A percentile compares a stretch with the other conserved stretches of the same genome.
Conservation (phyloP, 139 green algal species). For the Chlamydomonas schloesseri region DNA sequence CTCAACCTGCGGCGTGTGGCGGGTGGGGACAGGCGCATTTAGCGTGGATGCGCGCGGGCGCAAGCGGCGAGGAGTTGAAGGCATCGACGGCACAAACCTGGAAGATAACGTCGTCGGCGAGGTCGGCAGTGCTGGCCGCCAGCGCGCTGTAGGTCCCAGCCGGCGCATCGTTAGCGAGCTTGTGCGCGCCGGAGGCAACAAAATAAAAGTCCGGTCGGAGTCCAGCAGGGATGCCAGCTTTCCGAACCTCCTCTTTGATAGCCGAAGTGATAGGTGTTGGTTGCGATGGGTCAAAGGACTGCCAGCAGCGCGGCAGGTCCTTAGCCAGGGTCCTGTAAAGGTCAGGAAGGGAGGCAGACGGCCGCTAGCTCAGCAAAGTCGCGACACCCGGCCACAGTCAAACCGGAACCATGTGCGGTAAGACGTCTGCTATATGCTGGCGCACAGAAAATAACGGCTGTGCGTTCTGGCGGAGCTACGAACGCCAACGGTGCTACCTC, state of each 20-base stretch:
- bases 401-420: no score
- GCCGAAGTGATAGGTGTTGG: neutral
- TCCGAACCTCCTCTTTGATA: constrained; percentile 29
- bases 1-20: neutral
- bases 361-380: neutral
- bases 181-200: neutral
- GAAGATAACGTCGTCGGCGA: constrained; percentile 11
- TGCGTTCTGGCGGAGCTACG: no score
- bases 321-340: constrained; percentile 31
- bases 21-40: neutral
- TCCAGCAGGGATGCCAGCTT: neutral
- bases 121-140: constrained; percentile 13
- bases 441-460: no score
- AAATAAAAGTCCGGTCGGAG: constrained; percentile 13
- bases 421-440: no score
- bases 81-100: neutral
- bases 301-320: constrained; percentile 18
- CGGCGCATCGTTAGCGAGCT: neutral
- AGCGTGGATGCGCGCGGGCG: neutral
- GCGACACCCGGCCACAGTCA: neutral
- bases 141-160: neutral
- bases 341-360: neutral
- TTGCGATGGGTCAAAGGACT: neutral
- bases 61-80: neutral
- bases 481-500: no score